These are phyloP conservation scores for Nannochloropsis granulata DNA, from an alignment of 108 stramenopile species.

Conservation along the genomic window DNA sequence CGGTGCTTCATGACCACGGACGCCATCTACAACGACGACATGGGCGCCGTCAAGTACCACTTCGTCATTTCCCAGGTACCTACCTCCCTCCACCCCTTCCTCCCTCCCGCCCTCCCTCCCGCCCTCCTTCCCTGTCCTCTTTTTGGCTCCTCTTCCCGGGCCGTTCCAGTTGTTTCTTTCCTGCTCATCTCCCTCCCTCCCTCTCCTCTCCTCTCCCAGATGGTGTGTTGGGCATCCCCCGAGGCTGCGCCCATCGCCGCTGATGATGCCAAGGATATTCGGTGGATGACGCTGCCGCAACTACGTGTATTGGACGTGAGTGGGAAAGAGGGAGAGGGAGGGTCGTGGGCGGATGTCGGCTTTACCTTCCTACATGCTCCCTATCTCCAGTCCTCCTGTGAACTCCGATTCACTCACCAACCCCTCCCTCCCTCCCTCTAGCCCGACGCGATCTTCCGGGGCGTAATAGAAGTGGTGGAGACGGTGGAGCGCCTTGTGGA, in stretches of 20 bases:
- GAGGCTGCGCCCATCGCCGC: neutral
- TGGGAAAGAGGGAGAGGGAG: neutral
- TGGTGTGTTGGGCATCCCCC: neutral
- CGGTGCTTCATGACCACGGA: neutral
- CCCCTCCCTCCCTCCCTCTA: neutral
- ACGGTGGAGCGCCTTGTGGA: neutral
- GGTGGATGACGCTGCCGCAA: neutral
- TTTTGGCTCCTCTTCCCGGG: neutral
- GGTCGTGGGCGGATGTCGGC: neutral
- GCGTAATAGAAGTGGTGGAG: neutral
- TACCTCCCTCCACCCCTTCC: neutral
- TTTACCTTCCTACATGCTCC: no score
- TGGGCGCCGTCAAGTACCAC: neutral
- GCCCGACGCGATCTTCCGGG: neutral
- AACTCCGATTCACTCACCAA: neutral
- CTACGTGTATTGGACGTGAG: neutral
- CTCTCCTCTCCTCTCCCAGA: neutral
- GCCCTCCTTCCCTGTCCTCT: neutral
- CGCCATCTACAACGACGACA: neutral
- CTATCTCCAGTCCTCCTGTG: no score
- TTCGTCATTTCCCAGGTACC: neutral
- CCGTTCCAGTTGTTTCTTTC: no score
- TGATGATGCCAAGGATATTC: neutral
- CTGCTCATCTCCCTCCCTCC: neutral
- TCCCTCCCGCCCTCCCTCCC: neutral